phyloP scores from a whole-genome alignment of 306 rosid genomes.

The Cicer arietinum region DNA sequence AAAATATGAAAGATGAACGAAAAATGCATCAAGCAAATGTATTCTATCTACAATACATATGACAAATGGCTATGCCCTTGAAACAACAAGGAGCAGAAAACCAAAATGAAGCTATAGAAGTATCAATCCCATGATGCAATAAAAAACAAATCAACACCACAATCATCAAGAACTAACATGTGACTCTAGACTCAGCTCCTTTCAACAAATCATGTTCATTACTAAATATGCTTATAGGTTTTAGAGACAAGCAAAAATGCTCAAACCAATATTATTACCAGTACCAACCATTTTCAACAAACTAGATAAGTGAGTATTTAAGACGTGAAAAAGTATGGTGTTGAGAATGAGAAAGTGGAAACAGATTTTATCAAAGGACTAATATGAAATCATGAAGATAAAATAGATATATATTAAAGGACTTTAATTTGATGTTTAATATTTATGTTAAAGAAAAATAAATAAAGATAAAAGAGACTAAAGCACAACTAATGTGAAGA shows the following conservation, averaged over 20 bases:
- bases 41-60: background rate
- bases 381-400: background rate
- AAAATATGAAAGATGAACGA: background rate
- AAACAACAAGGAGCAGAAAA: background rate
- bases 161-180: background rate
- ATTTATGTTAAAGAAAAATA: background rate
- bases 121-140: background rate
- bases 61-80: background rate
- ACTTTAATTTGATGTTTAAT: too few relatives aligned
- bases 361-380: background rate
- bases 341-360: background rate
- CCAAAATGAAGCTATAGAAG: background rate
- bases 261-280: background rate
- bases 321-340: background rate
- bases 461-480: background rate
- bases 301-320: background rate
- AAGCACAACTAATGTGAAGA: background rate
- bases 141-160: background rate
- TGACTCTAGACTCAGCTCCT: background rate
- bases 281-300: background rate
- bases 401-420: background rate
- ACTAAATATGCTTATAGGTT: background rate
- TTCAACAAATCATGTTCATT: background rate
- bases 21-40: background rate
- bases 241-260: constrained; percentile 13